phyloP scores from a whole-genome alignment of 2,329 filamentous ascomycete species.

The Cladophialophora exuberans region DNA sequence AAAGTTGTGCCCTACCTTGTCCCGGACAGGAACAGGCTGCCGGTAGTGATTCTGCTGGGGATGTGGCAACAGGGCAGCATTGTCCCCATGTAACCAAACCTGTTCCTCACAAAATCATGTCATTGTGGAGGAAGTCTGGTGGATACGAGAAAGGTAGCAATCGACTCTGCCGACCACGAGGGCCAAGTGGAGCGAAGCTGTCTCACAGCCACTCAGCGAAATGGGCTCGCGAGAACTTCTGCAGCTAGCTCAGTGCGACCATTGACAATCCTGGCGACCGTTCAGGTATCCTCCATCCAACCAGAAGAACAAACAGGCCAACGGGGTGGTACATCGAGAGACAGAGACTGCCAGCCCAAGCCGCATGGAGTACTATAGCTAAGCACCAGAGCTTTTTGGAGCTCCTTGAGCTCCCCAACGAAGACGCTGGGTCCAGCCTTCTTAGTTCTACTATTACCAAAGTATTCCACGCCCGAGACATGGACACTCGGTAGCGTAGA shows the following conservation, averaged over 20 bases:
- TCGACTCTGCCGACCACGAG: constrained; percentile 5
- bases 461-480: background rate
- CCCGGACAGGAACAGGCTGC: background rate
- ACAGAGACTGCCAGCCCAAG: background rate
- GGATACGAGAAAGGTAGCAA: background rate
- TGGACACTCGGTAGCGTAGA: background rate
- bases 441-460: background rate
- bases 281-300: background rate
- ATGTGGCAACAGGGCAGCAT: constrained; percentile 13
- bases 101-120: constrained; percentile 20
- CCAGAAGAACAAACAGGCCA: background rate
- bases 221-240: no score
- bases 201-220: background rate
- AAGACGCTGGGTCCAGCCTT: background rate
- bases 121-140: constrained; percentile 10
- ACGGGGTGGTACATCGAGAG: background rate
- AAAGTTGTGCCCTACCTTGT: background rate
- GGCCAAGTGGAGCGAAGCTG: background rate
- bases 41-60: constrained; percentile 4
- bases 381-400: background rate
- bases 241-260: background rate
- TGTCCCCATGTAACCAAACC: constrained; percentile 9
- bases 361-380: background rate
- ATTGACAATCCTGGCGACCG: background rate
- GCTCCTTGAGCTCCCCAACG: background rate